These are phyloP conservation scores for Citrus medica DNA, from an alignment of 345 rosid genomes.

Conservation along the genomic window DNA sequence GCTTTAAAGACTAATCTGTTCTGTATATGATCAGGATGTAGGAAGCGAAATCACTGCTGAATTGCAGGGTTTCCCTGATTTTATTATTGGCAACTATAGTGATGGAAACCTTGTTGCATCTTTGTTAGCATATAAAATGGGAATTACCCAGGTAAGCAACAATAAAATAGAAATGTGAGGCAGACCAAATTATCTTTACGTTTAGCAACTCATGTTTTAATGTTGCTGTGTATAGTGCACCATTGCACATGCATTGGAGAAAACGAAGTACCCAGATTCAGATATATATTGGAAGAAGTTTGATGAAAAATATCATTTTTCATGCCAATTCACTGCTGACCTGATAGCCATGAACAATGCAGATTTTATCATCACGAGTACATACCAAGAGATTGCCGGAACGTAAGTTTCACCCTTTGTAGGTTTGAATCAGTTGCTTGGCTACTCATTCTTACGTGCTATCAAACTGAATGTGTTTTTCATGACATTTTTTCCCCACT, in stretches of 20 bases:
- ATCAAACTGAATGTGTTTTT: background rate
- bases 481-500: background rate
- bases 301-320: constrained; percentile 92
- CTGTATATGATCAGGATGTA: constrained; percentile 56
- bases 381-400: constrained; percentile 99
- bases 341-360: constrained; percentile 94
- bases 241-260: constrained; percentile 98
- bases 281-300: constrained; percentile 96
- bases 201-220: constrained; percentile 1
- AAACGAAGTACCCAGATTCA: constrained; percentile 98
- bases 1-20: constrained; percentile 2
- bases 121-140: constrained; percentile 86
- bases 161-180: background rate
- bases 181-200: background rate
- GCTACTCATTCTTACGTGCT: background rate
- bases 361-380: constrained; percentile 96
- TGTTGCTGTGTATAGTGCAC: constrained; percentile 66
- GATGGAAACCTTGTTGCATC: constrained; percentile 99
- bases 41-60: constrained; percentile 88
- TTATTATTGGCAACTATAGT: constrained; percentile 95
- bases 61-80: constrained; percentile 83
- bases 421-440: background rate
- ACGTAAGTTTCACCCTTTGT: constrained; percentile 53
- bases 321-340: constrained; percentile 98
- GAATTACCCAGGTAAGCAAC: constrained; percentile 74